phyloP scores from a whole-genome alignment of 768 basidiomycete genomes.

The Suillus sp. region DNA sequence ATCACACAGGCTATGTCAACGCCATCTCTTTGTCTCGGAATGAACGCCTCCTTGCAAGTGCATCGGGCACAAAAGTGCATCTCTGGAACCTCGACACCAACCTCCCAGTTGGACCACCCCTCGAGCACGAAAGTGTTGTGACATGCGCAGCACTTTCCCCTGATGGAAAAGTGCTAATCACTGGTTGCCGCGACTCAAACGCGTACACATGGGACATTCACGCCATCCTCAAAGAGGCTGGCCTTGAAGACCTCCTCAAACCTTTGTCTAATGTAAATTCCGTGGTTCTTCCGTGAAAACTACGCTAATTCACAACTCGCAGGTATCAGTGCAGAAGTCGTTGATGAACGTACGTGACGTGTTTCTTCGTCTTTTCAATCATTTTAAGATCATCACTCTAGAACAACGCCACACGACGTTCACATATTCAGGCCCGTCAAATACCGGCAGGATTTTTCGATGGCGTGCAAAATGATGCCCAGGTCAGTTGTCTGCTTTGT shows the following conservation, averaged over 20 bases:
- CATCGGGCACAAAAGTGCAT: no score
- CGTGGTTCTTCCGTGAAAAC: no score
- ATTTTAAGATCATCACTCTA: not conserved
- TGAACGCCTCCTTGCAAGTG: not conserved
- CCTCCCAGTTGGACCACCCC: not conserved
- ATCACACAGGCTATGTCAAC: accelerated
- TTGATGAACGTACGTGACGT: no score
- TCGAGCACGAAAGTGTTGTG: not conserved
- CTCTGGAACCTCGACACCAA: not conserved
- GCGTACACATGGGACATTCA: no score
- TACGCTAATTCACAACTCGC: no score
- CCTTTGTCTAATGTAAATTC: no score
- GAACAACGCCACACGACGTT: not conserved
- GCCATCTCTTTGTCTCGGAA: not conserved
- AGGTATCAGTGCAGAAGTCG: no score
- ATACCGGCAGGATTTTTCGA: not conserved
- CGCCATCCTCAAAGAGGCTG: no score
- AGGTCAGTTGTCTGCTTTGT: not conserved
- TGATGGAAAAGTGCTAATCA: not conserved
- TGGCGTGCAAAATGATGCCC: not conserved
- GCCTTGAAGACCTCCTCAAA: no score
- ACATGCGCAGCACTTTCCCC: not conserved
- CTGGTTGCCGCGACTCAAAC: not conserved
- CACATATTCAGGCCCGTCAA: no score
- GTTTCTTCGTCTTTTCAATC: not conserved